A percentile compares a stretch with the other conserved stretches of the same genome.
These are phyloP conservation scores for Phialophora chinensis DNA, from an alignment of 2,329 filamentous ascomycete genomes.

Conservation along the genomic window DNA sequence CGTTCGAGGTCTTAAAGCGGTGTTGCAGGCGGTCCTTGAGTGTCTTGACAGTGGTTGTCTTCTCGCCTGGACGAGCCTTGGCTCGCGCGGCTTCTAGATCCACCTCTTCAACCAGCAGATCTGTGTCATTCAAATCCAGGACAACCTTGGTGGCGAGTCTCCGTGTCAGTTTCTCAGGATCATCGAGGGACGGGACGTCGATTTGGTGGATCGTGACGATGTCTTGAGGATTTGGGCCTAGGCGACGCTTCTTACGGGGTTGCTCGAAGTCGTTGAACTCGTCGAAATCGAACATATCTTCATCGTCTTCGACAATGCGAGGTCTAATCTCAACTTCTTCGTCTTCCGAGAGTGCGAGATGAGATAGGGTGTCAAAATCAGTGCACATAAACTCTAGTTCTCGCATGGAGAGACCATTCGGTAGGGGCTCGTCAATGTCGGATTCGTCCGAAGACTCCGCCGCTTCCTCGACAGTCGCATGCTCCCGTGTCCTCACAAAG, in stretches of 20 bases:
- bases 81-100: conserved; percentile 67
- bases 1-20: conserved; percentile 95
- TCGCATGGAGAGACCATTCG: conserved; percentile 74
- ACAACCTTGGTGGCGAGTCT: conserved; percentile 78
- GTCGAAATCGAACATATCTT: conserved; percentile 66
- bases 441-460: conserved; percentile 58
- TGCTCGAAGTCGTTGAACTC: conserved; percentile 56
- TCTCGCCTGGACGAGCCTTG: conserved; percentile 46
- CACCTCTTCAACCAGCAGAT: conserved; percentile 80
- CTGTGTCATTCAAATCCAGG: conserved; percentile 85
- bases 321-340: conserved; percentile 42
- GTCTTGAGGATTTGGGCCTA: conserved; percentile 52
- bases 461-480: conserved; percentile 51
- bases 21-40: conserved; percentile 65
- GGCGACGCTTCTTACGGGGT: conserved; percentile 71
- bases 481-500: conserved; percentile 50
- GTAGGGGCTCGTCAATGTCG: conserved; percentile 66
- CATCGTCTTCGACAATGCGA: conserved; percentile 44
- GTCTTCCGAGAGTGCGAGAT: conserved; percentile 49
- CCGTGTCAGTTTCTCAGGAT: conserved; percentile 75
- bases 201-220: conserved; percentile 62
- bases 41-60: conserved; percentile 64
- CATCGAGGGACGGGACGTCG: conserved; percentile 74
- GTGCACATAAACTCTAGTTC: conserved; percentile 86
- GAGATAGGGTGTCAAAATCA: conserved; percentile 76